A percentile compares a stretch with the other conserved stretches of the same genome.
phyloP scores from a whole-genome alignment of 2,329 filamentous ascomycete genomes.

The Fusarium oligoseptatum region DNA sequence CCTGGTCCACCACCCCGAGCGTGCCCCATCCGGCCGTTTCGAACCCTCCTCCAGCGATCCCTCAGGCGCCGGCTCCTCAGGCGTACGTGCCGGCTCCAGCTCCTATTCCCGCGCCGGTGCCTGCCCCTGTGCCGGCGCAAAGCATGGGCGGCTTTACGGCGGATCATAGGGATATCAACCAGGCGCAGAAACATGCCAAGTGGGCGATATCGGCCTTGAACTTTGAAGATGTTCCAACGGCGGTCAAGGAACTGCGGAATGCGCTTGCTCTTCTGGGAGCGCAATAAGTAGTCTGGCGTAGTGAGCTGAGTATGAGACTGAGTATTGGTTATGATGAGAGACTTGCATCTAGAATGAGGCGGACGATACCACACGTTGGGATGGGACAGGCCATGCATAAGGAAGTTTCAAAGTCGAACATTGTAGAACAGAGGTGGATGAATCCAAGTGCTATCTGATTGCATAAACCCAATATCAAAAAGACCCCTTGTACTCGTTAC shows the following conservation, averaged over 20 bases:
- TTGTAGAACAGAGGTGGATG: slow-evolving; percentile 23
- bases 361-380: slow-evolving; percentile 34
- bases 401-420: slow-evolving; percentile 13
- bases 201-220: slow-evolving; percentile 98
- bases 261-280: slow-evolving; percentile 81
- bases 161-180: slow-evolving; percentile 72
- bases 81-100: slow-evolving; percentile 28
- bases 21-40: slow-evolving; percentile 33
- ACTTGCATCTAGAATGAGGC: slow-evolving; percentile 23
- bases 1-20: slow-evolving; percentile 42
- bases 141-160: slow-evolving; percentile 23
- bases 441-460: slow-evolving; percentile 25
- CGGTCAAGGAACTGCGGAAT: slow-evolving; percentile 83
- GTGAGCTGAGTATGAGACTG: neutral
- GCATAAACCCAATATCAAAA: slow-evolving; percentile 13
- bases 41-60: slow-evolving; percentile 40
- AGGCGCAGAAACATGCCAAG: slow-evolving; percentile 94
- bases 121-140: slow-evolving; percentile 20
- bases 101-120: slow-evolving; percentile 11
- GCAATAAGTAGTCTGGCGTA: slow-evolving; percentile 36
- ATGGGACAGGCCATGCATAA: neutral
- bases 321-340: neutral
- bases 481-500: slow-evolving; percentile 19
- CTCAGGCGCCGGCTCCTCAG: slow-evolving; percentile 25
- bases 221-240: slow-evolving; percentile 94